These are phyloP conservation scores for Microcyclospora tardicrescens DNA, from an alignment of 2,329 filamentous ascomycete genomes.

Conservation along the genomic window DNA sequence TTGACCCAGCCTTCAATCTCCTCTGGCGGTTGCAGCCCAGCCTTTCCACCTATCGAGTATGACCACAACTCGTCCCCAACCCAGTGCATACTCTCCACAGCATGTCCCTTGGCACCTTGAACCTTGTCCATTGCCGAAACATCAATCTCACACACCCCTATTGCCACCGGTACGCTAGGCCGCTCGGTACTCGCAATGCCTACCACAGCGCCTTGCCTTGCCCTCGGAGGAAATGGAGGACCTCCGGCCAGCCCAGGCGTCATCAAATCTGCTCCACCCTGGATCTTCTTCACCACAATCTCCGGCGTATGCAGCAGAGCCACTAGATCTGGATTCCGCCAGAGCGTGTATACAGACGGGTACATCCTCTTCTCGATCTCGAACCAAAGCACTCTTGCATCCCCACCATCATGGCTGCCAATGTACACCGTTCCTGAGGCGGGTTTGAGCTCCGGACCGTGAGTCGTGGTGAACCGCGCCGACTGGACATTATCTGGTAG, in stretches of 20 bases:
- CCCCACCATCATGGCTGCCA: conserved; percentile 43
- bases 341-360: conserved; percentile 50
- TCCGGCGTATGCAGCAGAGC: conserved; percentile 52
- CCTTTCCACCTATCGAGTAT: conserved; percentile 43
- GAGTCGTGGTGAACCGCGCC: conserved; percentile 52
- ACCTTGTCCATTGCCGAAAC: conserved; percentile 42
- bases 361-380: conserved; percentile 45
- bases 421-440: conserved; percentile 54
- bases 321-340: conserved; percentile 48
- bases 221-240: conserved; percentile 48
- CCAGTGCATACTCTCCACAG: conserved; percentile 54
- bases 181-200: conserved; percentile 47
- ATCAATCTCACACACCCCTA: conserved; percentile 53
- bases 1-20: conserved; percentile 40
- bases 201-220: conserved; percentile 48
- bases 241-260: conserved; percentile 52
- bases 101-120: conserved; percentile 49
- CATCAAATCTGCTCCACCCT: conserved; percentile 55
- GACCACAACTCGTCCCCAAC: conserved; percentile 56
- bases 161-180: conserved; percentile 49
- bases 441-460: conserved; percentile 47
- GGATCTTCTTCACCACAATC: conserved; percentile 49
- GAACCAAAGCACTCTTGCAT: conserved; percentile 52
- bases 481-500: conserved; percentile 51
- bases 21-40: conserved; percentile 41